Conservation (phyloP, 306 rosid genomes). For the Vigna angularis region DNA sequence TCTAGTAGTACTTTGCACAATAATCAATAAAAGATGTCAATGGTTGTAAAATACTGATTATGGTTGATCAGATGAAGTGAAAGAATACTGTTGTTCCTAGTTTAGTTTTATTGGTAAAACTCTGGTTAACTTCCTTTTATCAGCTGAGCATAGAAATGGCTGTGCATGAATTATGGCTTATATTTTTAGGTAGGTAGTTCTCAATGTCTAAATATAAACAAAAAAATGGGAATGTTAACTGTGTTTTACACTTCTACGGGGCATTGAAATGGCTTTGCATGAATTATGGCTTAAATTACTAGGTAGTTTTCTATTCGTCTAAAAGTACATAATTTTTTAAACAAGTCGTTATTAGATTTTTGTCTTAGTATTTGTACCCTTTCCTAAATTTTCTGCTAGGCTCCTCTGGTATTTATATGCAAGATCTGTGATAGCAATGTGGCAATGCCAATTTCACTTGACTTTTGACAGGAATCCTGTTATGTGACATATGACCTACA, state of each 20-base stretch:
- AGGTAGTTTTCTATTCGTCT: slow-evolving; percentile 15
- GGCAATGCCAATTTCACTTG: background rate
- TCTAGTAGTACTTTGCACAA: background rate
- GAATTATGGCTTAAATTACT: slow-evolving; percentile 24
- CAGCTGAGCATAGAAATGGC: slow-evolving; percentile 2
- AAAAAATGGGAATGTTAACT: background rate
- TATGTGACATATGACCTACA: background rate
- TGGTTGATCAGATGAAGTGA: background rate
- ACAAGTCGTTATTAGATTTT: too few relatives aligned
- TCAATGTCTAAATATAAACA: background rate
- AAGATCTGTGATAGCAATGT: background rate
- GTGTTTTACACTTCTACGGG: background rate
- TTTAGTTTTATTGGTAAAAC: background rate
- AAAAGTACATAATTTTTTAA: background rate
- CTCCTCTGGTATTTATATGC: background rate
- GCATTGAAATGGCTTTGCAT: background rate
- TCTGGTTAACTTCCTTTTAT: slow-evolving; percentile 4
- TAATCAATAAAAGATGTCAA: background rate
- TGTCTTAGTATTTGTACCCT: background rate
- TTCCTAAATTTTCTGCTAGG: background rate
- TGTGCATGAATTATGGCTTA: slow-evolving; percentile 16
- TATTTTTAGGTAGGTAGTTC: slow-evolving; percentile 11
- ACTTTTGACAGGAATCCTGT: background rate
- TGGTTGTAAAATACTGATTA: slow-evolving; percentile 5
- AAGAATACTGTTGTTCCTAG: background rate